Evolutionary conservation across 2,329 filamentous ascomycete genomes (phyloP).

Genomic region (Ascomycota sp.): DNA sequence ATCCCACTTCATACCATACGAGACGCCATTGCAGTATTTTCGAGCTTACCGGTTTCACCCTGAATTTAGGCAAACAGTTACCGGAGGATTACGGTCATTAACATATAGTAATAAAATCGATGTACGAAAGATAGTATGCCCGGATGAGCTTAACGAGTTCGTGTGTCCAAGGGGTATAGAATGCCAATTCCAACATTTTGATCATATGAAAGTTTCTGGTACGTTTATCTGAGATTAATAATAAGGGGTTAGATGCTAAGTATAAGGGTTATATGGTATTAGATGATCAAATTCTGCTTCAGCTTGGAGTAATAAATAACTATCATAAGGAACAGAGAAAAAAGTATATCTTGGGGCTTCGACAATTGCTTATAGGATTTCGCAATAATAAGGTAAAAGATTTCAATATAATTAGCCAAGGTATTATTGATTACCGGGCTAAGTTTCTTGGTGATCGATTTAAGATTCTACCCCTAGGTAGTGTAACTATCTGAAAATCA

Average conservation of each 20-base stretch:
- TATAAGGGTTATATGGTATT: conserved; percentile 2
- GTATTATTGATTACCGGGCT: conserved; percentile 46
- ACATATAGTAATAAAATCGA: conserved; percentile 91
- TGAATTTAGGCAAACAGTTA: conserved; percentile 44
- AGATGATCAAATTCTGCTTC: conserved; percentile 57
- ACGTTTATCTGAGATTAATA: conserved; percentile 6
- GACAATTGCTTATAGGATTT: conserved; percentile 37
- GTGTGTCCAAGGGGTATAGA: conserved; percentile 48
- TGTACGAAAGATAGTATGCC: conserved; percentile 51
- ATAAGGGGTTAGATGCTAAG: too few relatives aligned
- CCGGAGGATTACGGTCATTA: conserved; percentile 66
- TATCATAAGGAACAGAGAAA: conserved; percentile 39
- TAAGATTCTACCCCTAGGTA: conserved; percentile 38
- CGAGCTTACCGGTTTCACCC: conserved; percentile 83
- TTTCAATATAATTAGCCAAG: conserved; percentile 44
- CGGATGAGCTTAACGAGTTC: conserved; percentile 48
- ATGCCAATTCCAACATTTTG: conserved; percentile 67
- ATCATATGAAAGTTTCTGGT: conserved; percentile 17
- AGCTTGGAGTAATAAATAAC: conserved; percentile 46
- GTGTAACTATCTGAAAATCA: too few relatives aligned
- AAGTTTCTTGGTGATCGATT: conserved; percentile 43
- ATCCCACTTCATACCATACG: conserved; percentile 38
- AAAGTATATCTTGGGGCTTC: conserved; percentile 42
- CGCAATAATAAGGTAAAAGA: conserved; percentile 40
- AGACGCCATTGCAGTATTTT: conserved; percentile 66